Base-by-base conservation (phyloP, 2,329 filamentous ascomycete species). In the Xylaria sp. region DNA sequence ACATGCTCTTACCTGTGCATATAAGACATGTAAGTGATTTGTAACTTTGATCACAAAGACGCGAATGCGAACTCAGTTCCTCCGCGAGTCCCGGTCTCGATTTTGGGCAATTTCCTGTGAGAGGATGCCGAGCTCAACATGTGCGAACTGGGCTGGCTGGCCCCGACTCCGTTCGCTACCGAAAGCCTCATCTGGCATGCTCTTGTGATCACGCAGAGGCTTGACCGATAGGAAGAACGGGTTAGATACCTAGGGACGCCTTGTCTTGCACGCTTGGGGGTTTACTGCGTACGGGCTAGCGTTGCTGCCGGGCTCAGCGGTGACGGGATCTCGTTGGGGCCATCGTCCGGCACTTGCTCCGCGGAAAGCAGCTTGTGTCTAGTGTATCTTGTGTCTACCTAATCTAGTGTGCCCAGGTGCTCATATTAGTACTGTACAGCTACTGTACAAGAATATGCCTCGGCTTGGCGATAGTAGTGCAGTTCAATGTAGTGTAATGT, bases 261-360 rank as follows among this genome's bases (percentile, higher is more conserved):
- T 51, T 21, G 21, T 57, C 44, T 29, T 35, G 31, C 13, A 10
- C 52, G 31, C 58, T 57, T 51, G 23, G 23, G 13, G 44, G 23
- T 25, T 43, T 54, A n/a, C n/a, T n/a, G n/a, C n/a, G n/a, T n/a
- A 38, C 15, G 41, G 27, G 21, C 15, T 56, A 44, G 54, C 33
- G 11, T 25, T 31, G 21, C 21, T 17, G 41, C n/a, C n/a, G 7
- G 13, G 21, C 29, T 11, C 35, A 41, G 44, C 48, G 10, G 29
- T 15, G 19, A 23, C 44, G 29, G 44, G 49, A 64, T 59, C 58
- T 55, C 23, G 33, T n/a, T 60, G 40, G 44, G 23, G 49, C 40
- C 44, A 29, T 38, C 27, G 38, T 35, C 48, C 58, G 57, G 61
- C 37, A 61, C 49, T 58, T 58, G 58, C 43, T 58, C 48, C 60